Percentiles rank a stretch among this genome's conserved stretches.
These are phyloP conservation scores for Malassezia yamatoensis DNA, from an alignment of 1,284 basidiomycete species.

Conservation along the genomic window DNA sequence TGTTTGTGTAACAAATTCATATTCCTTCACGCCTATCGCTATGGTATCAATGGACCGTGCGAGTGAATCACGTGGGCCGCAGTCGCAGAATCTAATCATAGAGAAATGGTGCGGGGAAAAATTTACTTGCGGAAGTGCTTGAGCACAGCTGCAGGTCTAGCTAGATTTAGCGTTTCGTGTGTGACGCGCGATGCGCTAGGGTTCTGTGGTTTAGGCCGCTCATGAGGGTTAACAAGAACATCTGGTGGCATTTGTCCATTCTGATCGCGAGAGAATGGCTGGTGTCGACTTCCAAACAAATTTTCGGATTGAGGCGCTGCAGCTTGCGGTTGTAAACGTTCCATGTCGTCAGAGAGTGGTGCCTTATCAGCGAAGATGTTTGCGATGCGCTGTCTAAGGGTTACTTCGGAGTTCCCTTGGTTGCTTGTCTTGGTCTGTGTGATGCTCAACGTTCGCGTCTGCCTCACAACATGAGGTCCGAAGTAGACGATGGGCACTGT, in stretches of 20 bases:
- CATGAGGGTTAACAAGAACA: not conserved
- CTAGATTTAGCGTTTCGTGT: not conserved
- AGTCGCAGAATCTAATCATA: not conserved
- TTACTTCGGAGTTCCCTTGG: not conserved
- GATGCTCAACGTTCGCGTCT: conserved; percentile 3
- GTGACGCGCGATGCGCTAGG: not conserved
- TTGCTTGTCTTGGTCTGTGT: not conserved
- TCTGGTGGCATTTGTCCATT: conserved; percentile 2
- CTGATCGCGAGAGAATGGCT: conserved; percentile 1
- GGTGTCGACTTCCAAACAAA: not conserved
- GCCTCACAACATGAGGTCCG: conserved; percentile 20
- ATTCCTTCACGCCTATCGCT: too few species aligned
- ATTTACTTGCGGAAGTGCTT: not conserved
- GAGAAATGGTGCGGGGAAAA: not conserved
- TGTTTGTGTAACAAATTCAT: too few species aligned
- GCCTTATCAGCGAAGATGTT: not conserved
- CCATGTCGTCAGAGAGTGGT: not conserved
- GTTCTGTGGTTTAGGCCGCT: too few species aligned
- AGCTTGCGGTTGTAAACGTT: not conserved
- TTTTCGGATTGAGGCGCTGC: not conserved
- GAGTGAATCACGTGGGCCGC: too few species aligned
- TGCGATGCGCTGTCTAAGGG: not conserved
- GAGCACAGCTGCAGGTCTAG: not conserved
- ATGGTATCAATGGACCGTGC: too few species aligned
- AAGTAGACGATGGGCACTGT: conserved; percentile 44